Evolutionary conservation across 108 stramenopile genomes (phyloP).

Genomic region (Nitzschia sp.): DNA sequence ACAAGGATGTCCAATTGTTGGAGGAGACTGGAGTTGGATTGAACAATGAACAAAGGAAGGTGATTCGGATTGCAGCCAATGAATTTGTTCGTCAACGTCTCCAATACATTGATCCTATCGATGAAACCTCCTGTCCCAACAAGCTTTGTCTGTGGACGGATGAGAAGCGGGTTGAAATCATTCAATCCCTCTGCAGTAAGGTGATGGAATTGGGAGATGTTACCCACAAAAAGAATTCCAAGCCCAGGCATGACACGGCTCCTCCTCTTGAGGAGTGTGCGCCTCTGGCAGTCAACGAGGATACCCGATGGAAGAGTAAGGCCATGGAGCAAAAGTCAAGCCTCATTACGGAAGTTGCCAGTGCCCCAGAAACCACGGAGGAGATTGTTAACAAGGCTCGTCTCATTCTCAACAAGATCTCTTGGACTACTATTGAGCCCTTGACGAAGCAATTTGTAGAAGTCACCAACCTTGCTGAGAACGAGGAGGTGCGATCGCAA

Average conservation of each 20-base stretch:
- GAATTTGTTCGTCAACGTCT: slow-evolving; percentile 59
- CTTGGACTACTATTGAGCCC: slow-evolving; percentile 83
- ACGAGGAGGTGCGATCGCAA: slow-evolving; percentile 54
- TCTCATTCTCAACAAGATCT: slow-evolving; percentile 90
- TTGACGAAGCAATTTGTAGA: slow-evolving; percentile 65
- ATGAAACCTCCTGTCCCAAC: slow-evolving; percentile 30
- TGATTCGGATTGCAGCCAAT: slow-evolving; percentile 50
- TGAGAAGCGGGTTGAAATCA: slow-evolving; percentile 33
- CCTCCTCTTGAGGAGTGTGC: slow-evolving; percentile 75
- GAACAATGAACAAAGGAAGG: slow-evolving; percentile 54
- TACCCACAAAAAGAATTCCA: slow-evolving; percentile 31
- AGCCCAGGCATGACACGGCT: slow-evolving; percentile 59
- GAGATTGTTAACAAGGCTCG: slow-evolving; percentile 62
- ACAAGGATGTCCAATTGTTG: slow-evolving; percentile 37
- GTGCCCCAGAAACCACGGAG: slow-evolving; percentile 41
- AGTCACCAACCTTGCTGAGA: slow-evolving; percentile 33
- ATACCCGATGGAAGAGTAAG: slow-evolving; percentile 72
- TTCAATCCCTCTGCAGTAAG: slow-evolving; percentile 31
- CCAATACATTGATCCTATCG: slow-evolving; percentile 46
- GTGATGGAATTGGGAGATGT: slow-evolving; percentile 54
- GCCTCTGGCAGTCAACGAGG: slow-evolving; percentile 78
- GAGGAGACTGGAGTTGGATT: slow-evolving; percentile 55
- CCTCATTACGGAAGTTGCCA: slow-evolving; percentile 17
- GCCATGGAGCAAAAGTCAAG: slow-evolving; percentile 19
- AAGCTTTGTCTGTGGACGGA: slow-evolving; percentile 42